phyloP scores from a whole-genome alignment of 78 protist genomes.

The Planoprotostelium fungivorum region DNA sequence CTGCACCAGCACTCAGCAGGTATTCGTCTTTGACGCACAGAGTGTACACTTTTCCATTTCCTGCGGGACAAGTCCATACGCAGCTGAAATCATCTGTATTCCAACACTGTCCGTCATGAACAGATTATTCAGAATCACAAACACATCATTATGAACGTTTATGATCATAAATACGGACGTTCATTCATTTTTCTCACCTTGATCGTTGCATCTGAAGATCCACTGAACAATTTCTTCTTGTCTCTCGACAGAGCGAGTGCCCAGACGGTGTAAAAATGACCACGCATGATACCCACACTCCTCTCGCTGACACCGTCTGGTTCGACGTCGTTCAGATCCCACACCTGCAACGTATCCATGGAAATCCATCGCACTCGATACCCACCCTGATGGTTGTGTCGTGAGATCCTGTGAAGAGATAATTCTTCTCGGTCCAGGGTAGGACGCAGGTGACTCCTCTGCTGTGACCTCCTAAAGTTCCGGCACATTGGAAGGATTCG shows the following conservation, averaged over 20 bases:
- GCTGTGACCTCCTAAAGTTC: not conserved
- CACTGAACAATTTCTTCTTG: constrained; percentile 37
- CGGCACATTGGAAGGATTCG: not conserved
- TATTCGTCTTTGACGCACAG: constrained; percentile 11
- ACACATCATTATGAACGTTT: too few species aligned
- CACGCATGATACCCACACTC: not conserved
- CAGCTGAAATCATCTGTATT: not conserved
- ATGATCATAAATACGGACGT: too few species aligned
- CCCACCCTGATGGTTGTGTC: constrained; percentile 34
- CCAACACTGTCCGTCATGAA: not conserved
- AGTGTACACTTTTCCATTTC: constrained; percentile 16
- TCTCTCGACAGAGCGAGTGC: constrained; percentile 22
- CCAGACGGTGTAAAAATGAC: constrained; percentile 43
- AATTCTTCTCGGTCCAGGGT: constrained; percentile 4
- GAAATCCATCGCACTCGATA: too few species aligned
- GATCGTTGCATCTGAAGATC: constrained; percentile 44
- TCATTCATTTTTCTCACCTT: too few species aligned
- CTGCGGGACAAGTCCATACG: not conserved
- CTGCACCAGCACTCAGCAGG: constrained; percentile 25
- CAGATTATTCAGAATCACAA: not conserved
- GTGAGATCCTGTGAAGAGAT: constrained; percentile 46
- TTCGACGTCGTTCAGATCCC: not conserved
- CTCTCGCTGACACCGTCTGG: not conserved
- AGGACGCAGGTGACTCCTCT: not conserved
- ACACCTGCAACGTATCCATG: too few species aligned